Evolutionary conservation across 257 asterid genomes (phyloP), one percentile per base, ranked within the genome.

Genomic region (Sherardia arvensis): DNA sequence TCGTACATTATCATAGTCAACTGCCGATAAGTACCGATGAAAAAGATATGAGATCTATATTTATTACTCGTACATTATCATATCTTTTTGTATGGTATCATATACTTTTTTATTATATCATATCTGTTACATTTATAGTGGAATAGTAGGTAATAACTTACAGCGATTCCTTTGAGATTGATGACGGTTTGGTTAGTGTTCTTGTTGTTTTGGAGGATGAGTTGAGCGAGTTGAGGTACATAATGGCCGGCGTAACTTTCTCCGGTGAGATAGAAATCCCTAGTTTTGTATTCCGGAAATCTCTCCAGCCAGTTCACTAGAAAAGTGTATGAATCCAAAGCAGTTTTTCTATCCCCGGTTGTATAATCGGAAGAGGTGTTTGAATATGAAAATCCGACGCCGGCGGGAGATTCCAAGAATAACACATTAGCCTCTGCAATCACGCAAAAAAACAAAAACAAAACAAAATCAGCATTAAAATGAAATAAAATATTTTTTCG

Each of bases 211-310:
- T 70, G 53, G 15, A 77, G 82, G 78, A 84, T 78, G 21, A 84
- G 62, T 21, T 79, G 75, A 11, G 95, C 85, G 3, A 87, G 88
- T 53, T 87, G 95, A 33, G 95, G 95, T 6, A 79, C 84, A 10
- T 85, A 87, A 67, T 87, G 95, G 20, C 90, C 93, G 0, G 88
- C 90, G 60, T 85, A 87, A 64, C 88, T 85, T 71, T 87, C 95
- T 48, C 95, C 90, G 0, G 87, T 67, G 26, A 87, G 62, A 62
- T 53, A 85, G 47, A 87, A 81, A 6, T 83, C 89, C 8, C 89
- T 40, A 23, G 73, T 76, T 74, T 85, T 85, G 71, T 83, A 88
- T 49, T 85, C 86, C 0, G 91, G 87, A 57, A 83, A 88, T 48
- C 94, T 81, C 36, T 85, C 91, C 1, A 88, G 23, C 96, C 96